Evolutionary conservation across 2,329 filamentous ascomycete species (phyloP).

Genomic region (Botrytis sinoallii): DNA sequence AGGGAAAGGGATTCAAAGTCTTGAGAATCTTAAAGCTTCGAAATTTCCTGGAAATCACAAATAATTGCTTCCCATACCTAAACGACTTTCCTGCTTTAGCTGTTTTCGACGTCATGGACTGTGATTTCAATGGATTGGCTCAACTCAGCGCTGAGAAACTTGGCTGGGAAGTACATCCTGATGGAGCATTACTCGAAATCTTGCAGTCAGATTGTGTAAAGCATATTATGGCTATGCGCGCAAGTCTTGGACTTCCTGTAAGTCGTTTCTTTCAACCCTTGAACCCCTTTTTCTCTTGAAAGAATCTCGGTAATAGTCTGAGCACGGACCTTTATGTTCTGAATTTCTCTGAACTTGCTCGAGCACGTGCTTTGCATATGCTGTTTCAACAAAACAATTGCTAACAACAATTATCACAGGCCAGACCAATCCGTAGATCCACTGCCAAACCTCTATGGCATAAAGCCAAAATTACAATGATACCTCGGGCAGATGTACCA

Average conservation of each 20-base stretch:
- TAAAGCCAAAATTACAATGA: slow-evolving; percentile 22
- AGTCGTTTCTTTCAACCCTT: background rate
- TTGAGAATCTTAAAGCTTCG: slow-evolving; percentile 37
- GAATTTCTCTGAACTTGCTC: background rate
- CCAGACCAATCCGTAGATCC: slow-evolving; percentile 19
- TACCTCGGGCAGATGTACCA: slow-evolving; percentile 25
- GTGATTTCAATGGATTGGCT: slow-evolving; percentile 23
- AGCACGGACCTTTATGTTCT: slow-evolving; percentile 4
- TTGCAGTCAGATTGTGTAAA: slow-evolving; percentile 30
- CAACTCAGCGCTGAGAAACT: slow-evolving; percentile 20
- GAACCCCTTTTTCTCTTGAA: background rate
- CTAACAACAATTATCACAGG: background rate
- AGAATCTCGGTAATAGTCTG: background rate
- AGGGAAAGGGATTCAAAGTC: slow-evolving; percentile 33
- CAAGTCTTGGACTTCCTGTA: slow-evolving; percentile 11
- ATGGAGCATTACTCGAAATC: slow-evolving; percentile 23
- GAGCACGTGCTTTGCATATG: background rate
- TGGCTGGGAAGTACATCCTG: slow-evolving; percentile 30
- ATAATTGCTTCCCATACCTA: slow-evolving; percentile 33
- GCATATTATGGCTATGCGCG: slow-evolving; percentile 23
- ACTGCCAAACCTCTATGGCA: slow-evolving; percentile 20
- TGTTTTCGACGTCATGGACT: slow-evolving; percentile 34
- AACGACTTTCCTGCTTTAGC: slow-evolving; percentile 35
- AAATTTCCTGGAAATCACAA: slow-evolving; percentile 33
- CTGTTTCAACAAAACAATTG: background rate